phyloP scores from a whole-genome alignment of 495 filamentous ascomycete genomes.

The Neurospora cerealis region DNA sequence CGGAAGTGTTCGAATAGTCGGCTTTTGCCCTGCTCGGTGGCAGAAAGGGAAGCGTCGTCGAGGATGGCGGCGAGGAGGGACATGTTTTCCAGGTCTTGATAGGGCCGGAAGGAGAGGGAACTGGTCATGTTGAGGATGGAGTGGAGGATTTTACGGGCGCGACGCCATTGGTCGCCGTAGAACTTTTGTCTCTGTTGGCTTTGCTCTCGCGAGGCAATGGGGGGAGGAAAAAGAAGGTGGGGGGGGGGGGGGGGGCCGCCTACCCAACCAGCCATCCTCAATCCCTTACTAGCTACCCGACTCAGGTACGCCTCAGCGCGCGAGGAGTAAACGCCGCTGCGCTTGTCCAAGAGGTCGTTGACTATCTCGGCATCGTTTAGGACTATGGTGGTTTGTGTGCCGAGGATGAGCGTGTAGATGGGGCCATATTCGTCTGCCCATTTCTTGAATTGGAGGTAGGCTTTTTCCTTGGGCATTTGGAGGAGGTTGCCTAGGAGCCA shows the following conservation, averaged over 20 bases:
- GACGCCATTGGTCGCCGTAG: constrained; percentile 24
- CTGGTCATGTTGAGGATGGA: constrained; percentile 23
- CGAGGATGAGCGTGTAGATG: constrained; percentile 23
- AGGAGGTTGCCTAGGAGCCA: constrained; percentile 23
- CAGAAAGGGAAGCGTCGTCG: constrained; percentile 1
- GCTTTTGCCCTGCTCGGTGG: too few relatives aligned
- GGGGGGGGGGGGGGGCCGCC: too few relatives aligned
- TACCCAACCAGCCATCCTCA: not conserved
- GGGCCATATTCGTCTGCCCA: constrained; percentile 24
- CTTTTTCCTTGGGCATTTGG: constrained; percentile 15
- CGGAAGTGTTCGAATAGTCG: constrained; percentile 19
- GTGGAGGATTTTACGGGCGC: constrained; percentile 25
- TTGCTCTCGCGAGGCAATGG: not conserved
- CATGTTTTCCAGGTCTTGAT: constrained; percentile 6
- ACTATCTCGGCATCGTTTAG: constrained; percentile 14
- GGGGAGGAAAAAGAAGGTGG: not conserved
- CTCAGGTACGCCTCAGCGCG: constrained; percentile 13
- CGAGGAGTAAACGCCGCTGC: constrained; percentile 18
- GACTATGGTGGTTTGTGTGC: constrained; percentile 17
- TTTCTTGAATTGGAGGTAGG: constrained; percentile 18
- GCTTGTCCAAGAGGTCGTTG: constrained; percentile 23
- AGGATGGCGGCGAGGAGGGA: constrained; percentile 20
- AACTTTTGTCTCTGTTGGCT: not conserved
- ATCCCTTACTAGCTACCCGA: constrained; percentile 7
- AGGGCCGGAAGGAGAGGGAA: constrained; percentile 15